Conservation (phyloP, 2,329 filamentous ascomycete species). For the Cladosporium sp. region DNA sequence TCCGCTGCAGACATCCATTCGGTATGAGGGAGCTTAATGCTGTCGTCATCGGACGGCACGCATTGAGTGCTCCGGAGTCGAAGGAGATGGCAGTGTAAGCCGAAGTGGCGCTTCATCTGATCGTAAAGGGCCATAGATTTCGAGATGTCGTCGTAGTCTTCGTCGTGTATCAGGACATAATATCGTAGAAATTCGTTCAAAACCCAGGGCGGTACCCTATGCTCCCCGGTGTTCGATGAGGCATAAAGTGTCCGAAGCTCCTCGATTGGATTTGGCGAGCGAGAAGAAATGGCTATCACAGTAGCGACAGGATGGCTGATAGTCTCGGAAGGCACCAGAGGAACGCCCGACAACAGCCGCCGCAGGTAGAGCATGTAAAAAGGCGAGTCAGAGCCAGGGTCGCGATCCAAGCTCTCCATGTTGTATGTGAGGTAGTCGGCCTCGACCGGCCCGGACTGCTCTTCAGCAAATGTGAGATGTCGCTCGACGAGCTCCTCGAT, state of each 20-base stretch:
- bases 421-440: constrained; percentile 39
- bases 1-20: constrained; percentile 88
- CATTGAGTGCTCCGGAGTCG: constrained; percentile 78
- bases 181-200: constrained; percentile 89
- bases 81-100: constrained; percentile 87
- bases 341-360: constrained; percentile 71
- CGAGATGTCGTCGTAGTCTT: constrained; percentile 87
- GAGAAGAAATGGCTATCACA: constrained; percentile 90
- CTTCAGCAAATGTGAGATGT: constrained; percentile 70
- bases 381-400: constrained; percentile 32
- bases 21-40: constrained; percentile 69
- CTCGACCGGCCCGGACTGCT: constrained; percentile 33
- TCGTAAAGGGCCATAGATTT: constrained; percentile 89
- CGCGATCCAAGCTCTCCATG: constrained; percentile 13
- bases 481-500: constrained; percentile 76
- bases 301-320: constrained; percentile 92
- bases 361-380: constrained; percentile 83
- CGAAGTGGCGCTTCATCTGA: constrained; percentile 98
- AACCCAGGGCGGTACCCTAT: constrained; percentile 74
- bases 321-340: constrained; percentile 79
- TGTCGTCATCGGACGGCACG: constrained; percentile 86
- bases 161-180: constrained; percentile 93
- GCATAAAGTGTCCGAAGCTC: constrained; percentile 77
- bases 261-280: constrained; percentile 76
- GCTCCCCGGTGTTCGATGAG: constrained; percentile 72